Base-by-base conservation (phyloP, 2,329 filamentous ascomycete genomes). In the Apiospora koreana region DNA sequence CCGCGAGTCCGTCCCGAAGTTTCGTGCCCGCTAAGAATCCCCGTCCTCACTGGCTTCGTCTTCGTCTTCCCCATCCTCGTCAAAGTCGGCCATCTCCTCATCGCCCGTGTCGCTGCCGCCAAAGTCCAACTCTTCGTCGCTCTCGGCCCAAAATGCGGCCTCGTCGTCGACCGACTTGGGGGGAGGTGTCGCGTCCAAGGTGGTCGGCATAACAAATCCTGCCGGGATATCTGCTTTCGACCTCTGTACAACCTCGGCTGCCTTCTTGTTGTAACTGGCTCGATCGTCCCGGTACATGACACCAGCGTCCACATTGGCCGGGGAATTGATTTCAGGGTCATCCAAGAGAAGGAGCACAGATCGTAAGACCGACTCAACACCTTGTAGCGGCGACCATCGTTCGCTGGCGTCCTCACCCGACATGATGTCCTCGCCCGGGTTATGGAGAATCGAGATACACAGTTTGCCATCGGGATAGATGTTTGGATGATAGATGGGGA, bases 381-480 rank as follows among this genome's bases (percentile, higher is more conserved):
- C 93, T 81, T 98, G 95, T 4, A 96, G 91, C 1, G 96, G 95
- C 7, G 94, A 94, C 95, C 95, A 99, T 70, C 95, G 93, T 83
- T 98, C 96, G 71, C 92, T 92, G 8, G 96, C 95, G 48, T 88
- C 83, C 82, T 98, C 95, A 72, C 96, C 96, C 0, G 95, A 97
- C 86, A 95, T 95, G 75, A 93, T 89, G 79, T 98, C 95, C 72
- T 98, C 94, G 74, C 96, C 96, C 0, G 96, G 94, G 23, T 90
- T 88, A 81, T 99, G 95, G 14, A 99, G 90, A 77, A 99, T 99
- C 64, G 95, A 98, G 80, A 99, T 98, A 85, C 96, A 98, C 62
- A 98, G 88, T 75, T 92, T 92, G 76, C 95, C 95, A 80, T 98
- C 93, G 7, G 90, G 83, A 83, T 98, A 98, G 77, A 99, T 91